Evolutionary conservation across 2,329 filamentous ascomycete species (phyloP), one percentile per base, ranked within the genome.

Genomic region (Nannizziopsis barbatae): DNA sequence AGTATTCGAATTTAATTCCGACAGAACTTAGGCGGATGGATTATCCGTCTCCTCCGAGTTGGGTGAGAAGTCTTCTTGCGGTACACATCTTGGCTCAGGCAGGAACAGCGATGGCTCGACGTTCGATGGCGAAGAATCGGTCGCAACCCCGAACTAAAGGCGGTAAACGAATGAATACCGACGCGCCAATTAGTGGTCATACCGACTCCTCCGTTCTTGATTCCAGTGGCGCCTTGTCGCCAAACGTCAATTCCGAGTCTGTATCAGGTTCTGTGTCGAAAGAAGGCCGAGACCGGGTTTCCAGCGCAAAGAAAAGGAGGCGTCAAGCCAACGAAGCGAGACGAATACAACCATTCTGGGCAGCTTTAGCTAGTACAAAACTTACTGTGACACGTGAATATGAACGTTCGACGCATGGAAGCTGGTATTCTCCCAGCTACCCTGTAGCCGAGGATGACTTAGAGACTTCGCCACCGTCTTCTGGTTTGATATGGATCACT

Each of bases 371-470:
- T 45, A 95, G 87, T 69, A 95, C 89, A 62, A 95, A 95, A 74
- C 89, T 95, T 63, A 90, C 92, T 58, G 87, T 95, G 69, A 82
- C 93, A 62, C 92, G 94, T 70, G 89, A 88, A 67, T 86, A 86
- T 58, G 84, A 88, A 68, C 78, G 93, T 63, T 90, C 85, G 67
- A 71, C 76, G 56, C 66, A 64, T 46, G 55, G 51, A 20, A 49
- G 42, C 18, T 56, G 54, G 54, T 56, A 51, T 27, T 41, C 54
- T 9, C 44, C 52, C 11, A 50, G 40, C 50, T 56, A 65, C 50
- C 63, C 62, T 32, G 63, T 67, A 58, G 65, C 66, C 12, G 67
- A 70, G 52, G 63, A 67, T 39, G 67, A 70, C 56, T 56, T 69
- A 31, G 66, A 69, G 47, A 64, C 64, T 14, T 57, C 63, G 56